Base-by-base conservation (phyloP, 2,329 filamentous ascomycete species). In the Hansfordia pulvinata region DNA sequence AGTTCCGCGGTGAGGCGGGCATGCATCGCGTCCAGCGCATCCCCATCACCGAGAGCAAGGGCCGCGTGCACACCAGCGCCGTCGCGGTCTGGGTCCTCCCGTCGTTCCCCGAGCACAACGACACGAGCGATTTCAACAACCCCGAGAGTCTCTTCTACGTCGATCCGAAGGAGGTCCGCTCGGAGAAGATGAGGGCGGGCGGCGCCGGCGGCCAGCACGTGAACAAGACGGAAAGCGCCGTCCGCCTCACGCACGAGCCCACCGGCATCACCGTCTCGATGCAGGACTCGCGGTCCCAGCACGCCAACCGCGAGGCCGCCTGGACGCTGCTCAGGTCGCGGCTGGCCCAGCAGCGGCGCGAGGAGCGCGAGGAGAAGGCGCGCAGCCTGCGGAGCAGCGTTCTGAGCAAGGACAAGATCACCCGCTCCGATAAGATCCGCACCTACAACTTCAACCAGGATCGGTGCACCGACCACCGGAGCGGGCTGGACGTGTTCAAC, bases 141-240 rank as follows among this genome's bases (percentile, higher is more conserved):
- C 88, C 88, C 0, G 77, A 76, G 30, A 93, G 82, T 51, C 81
- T 94, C 47, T 94, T 93, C 56, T 93, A 86, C 56, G 66, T 98
- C 32, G 73, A 92, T 44, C 73, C 81, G 5, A 66, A 74, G 33
- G 88, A 98, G 32, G 84, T 98, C 14, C 67, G 67, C 27, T 62
- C 72, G 12, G 90, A 98, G 47, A 83, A 85, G 33, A 93, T 96
- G 86, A 70, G 86, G 10, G 85, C 90, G 0, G 64, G 83, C 23
- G 90, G 90, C 32, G 88, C 90, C 1, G 90, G 90, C 17, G 90
- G 90, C 1, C 90, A 98, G 58, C 90, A 98, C 54, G 90, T 98
- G 47, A 98, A 98, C 58, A 94, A 88, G 51, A 98, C 90, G 0
- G 90, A 98, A 57, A 93, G 84, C 17, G 90, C 90, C 4, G 82